phyloP scores from a whole-genome alignment of 148 eudicot species.

The Tetragonia tetragonoides region DNA sequence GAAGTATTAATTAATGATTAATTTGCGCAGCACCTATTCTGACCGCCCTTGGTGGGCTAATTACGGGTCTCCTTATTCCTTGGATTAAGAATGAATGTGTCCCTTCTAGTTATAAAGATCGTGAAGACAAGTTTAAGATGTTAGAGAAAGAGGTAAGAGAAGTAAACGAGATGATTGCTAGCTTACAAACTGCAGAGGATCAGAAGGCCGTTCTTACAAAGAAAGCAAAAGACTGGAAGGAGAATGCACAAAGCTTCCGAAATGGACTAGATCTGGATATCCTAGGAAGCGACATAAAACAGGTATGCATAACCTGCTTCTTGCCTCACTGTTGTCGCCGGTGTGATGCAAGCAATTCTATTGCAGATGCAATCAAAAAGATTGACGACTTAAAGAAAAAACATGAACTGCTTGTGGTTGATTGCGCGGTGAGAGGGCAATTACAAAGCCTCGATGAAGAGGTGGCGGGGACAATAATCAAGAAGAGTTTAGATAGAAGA shows the following conservation, averaged over 20 bases:
- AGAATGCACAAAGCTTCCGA: not conserved
- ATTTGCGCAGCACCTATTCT: not conserved
- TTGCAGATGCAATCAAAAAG: not conserved
- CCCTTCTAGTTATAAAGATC: not conserved
- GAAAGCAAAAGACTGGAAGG: not conserved
- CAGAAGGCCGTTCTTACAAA: not conserved
- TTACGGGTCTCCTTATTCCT: not conserved
- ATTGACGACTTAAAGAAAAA: not conserved
- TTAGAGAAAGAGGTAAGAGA: not conserved
- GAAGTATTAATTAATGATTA: no score
- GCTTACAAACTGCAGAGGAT: not conserved
- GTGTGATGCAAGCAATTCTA: not conserved
- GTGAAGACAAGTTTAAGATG: not conserved
- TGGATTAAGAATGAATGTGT: not conserved
- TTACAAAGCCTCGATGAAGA: not conserved
- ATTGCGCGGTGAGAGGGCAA: not conserved
- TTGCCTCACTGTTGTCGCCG: slow-evolving; percentile 3
- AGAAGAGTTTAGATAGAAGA: not conserved
- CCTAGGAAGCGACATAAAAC: not conserved
- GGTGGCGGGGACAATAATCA: not conserved
- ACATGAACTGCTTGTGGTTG: not conserved
- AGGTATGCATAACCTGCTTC: not conserved
- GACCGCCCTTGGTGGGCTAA: not conserved
- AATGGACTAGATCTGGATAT: not conserved
- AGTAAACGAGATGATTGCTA: not conserved